phyloP scores from a whole-genome alignment of 306 rosid genomes.

The Arachis hypogaea region DNA sequence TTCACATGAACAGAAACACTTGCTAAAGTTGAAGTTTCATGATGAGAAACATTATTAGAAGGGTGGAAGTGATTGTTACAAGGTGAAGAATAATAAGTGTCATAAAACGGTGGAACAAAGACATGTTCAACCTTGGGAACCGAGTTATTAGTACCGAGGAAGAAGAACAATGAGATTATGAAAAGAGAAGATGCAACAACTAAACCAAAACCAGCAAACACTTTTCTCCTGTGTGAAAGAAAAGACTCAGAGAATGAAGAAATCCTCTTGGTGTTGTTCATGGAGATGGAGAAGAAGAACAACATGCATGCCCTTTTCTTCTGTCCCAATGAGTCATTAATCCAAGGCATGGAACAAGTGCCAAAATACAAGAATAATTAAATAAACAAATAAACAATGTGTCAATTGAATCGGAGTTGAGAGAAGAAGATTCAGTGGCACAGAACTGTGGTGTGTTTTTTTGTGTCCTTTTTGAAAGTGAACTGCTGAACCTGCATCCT shows the following conservation, averaged over 20 bases:
- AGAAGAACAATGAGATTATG: conserved; percentile 46
- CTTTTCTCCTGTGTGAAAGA: conserved; percentile 54
- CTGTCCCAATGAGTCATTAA: background rate
- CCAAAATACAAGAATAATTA: background rate
- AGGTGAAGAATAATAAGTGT: conserved; percentile 37
- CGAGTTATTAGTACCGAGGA: conserved; percentile 40
- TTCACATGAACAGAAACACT: conserved; percentile 27
- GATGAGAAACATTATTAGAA: background rate
- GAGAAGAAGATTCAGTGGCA: background rate
- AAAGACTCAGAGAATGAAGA: conserved; percentile 54
- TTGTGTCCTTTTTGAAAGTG: background rate
- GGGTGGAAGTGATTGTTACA: conserved; percentile 29
- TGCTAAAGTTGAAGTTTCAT: conserved; percentile 1
- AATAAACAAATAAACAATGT: background rate
- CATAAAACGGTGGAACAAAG: conserved; percentile 40
- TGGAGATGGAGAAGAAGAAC: conserved; percentile 35
- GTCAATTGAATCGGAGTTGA: background rate
- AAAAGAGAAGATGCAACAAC: conserved; percentile 59
- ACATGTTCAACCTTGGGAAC: conserved; percentile 40
- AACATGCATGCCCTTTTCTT: conserved; percentile 33
- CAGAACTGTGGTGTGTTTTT: background rate
- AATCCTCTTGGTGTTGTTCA: conserved; percentile 48
- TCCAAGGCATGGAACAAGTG: conserved; percentile 12
- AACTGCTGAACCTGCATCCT: background rate
- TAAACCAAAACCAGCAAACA: conserved; percentile 68